These are phyloP conservation scores for Shiraia sp. DNA, from an alignment of 2,329 filamentous ascomycete species.

Conservation along the genomic window DNA sequence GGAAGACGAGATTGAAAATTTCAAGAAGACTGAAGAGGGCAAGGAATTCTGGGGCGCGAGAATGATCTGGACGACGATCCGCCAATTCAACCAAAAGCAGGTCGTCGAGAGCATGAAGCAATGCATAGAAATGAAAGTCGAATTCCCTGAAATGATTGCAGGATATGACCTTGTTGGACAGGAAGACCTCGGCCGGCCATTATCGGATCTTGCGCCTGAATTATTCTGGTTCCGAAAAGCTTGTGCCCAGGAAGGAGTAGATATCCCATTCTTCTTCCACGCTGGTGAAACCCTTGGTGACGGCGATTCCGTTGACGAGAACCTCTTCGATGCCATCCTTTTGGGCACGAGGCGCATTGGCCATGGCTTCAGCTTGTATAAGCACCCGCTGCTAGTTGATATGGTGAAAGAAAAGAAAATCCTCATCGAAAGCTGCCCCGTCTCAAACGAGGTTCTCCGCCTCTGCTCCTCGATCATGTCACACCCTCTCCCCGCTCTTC, in stretches of 20 bases:
- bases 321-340: slow-evolving; percentile 86
- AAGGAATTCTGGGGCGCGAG: slow-evolving; percentile 81
- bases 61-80: slow-evolving; percentile 81
- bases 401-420: slow-evolving; percentile 89
- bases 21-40: slow-evolving; percentile 72
- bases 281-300: slow-evolving; percentile 86
- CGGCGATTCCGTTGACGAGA: slow-evolving; percentile 75
- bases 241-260: slow-evolving; percentile 74
- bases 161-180: slow-evolving; percentile 91
- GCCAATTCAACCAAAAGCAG: slow-evolving; percentile 63
- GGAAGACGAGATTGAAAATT: slow-evolving; percentile 76
- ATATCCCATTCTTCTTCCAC: slow-evolving; percentile 95
- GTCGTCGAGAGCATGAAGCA: slow-evolving; percentile 82
- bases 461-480: slow-evolving; percentile 75
- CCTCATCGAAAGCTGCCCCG: slow-evolving; percentile 85
- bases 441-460: slow-evolving; percentile 85
- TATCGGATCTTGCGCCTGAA: slow-evolving; percentile 77
- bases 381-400: slow-evolving; percentile 86
- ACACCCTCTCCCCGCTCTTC: slow-evolving; percentile 80
- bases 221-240: slow-evolving; percentile 93
- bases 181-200: slow-evolving; percentile 76
- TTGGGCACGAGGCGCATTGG: slow-evolving; percentile 88
- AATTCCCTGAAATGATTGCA: slow-evolving; percentile 76
- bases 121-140: slow-evolving; percentile 80
- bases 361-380: slow-evolving; percentile 85